phyloP scores from a whole-genome alignment of 345 rosid genomes.

The Cochlearia excelsa region DNA sequence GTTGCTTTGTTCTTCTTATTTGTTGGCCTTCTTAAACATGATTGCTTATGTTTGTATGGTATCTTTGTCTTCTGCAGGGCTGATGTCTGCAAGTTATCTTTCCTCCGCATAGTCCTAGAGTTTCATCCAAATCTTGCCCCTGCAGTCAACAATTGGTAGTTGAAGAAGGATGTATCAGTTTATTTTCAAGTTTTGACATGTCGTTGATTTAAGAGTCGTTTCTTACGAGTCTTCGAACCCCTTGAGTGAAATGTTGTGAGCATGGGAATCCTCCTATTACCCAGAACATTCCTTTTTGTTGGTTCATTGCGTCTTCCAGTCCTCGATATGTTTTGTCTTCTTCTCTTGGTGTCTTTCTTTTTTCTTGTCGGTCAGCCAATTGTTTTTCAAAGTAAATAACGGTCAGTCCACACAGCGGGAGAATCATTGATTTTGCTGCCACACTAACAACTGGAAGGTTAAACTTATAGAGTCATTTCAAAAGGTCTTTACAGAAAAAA shows the following conservation, averaged over 20 bases:
- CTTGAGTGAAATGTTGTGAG: conserved; percentile 40
- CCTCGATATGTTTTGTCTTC: conserved; percentile 44
- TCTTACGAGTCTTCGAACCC: conserved; percentile 37
- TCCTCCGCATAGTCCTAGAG: conserved; percentile 41
- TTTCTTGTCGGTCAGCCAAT: conserved; percentile 39
- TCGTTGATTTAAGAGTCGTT: conserved; percentile 30
- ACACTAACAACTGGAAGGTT: conserved; percentile 30
- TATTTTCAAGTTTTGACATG: conserved; percentile 18
- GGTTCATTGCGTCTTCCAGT: conserved; percentile 29
- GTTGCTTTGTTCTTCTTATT: conserved; percentile 37
- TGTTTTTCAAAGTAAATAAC: conserved; percentile 49
- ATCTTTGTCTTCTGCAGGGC: conserved; percentile 44
- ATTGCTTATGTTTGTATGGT: background rate
- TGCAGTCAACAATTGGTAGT: conserved; percentile 38
- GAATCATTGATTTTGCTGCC: conserved; percentile 24
- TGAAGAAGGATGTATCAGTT: conserved; percentile 36
- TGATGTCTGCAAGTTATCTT: conserved; percentile 47
- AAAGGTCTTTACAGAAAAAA: conserved; percentile 34
- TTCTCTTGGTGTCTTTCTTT: conserved; percentile 34
- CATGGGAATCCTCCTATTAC: conserved; percentile 35
- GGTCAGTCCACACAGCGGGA: conserved; percentile 47
- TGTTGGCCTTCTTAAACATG: too few relatives aligned
- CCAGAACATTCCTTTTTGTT: conserved; percentile 37
- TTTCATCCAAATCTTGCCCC: conserved; percentile 27
- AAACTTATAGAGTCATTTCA: conserved; percentile 42